A percentile compares a stretch with the other conserved stretches of the same genome.
These are phyloP conservation scores for Papiliotrema terrestris DNA, from an alignment of 1,284 basidiomycete species.

Conservation along the genomic window DNA sequence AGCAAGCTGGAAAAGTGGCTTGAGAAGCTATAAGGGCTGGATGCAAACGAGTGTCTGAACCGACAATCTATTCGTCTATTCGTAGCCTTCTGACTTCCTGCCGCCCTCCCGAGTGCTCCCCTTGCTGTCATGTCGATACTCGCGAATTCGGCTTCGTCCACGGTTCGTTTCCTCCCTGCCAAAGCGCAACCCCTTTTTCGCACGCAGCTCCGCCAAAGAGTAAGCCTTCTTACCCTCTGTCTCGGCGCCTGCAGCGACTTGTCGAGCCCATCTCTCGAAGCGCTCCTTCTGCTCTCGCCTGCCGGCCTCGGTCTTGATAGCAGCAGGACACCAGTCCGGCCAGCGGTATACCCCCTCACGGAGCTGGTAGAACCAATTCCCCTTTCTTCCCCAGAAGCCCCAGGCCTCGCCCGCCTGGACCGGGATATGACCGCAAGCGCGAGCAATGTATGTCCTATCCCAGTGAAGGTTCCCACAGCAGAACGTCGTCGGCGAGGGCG, in stretches of 20 bases:
- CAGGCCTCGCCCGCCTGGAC: neutral
- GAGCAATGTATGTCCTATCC: neutral
- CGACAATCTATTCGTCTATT: neutral
- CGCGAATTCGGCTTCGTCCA: neutral
- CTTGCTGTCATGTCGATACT: neutral
- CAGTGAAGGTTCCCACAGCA: neutral
- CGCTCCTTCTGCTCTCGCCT: neutral
- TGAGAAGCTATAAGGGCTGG: conserved; percentile 22
- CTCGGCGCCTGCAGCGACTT: too few species aligned
- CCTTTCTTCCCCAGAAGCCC: neutral
- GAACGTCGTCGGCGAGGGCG: neutral
- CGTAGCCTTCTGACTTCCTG: neutral
- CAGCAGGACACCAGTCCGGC: too few species aligned
- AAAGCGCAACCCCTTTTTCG: neutral
- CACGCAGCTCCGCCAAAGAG: neutral
- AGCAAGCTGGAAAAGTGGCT: conserved; percentile 46
- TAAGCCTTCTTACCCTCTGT: too few species aligned
- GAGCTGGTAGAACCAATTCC: neutral
- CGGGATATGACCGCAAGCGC: neutral
- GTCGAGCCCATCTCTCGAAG: too few species aligned
- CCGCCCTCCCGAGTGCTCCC: neutral
- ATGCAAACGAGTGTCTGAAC: neutral
- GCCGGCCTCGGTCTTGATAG: neutral
- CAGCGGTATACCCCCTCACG: neutral
- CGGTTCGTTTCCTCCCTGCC: neutral